These are phyloP conservation scores for Carex scoparia DNA, from an alignment of 176 grass and related monocot species.

Conservation along the genomic window DNA sequence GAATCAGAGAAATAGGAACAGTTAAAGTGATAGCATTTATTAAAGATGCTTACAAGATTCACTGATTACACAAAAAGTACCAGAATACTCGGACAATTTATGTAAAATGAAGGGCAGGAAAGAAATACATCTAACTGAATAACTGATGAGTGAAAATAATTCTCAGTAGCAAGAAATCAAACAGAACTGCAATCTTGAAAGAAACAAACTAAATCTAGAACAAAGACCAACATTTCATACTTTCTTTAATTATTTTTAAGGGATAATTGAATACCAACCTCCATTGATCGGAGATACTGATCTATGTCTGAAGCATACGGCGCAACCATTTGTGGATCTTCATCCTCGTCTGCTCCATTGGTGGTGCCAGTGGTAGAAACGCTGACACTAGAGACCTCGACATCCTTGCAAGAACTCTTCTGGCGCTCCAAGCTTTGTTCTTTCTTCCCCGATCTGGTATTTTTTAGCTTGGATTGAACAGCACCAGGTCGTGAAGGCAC, in stretches of 20 bases:
- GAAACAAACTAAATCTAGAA: neutral
- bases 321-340: neutral
- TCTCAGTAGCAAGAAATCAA: too few species aligned
- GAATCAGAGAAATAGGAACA: neutral
- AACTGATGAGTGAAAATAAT: too few species aligned
- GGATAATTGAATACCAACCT: constrained; percentile 30
- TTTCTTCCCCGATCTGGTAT: constrained; percentile 13
- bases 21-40: too few species aligned
- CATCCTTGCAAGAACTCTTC: too few species aligned
- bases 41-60: neutral
- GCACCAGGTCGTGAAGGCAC: neutral
- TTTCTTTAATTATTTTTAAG: too few species aligned
- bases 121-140: too few species aligned
- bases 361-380: too few species aligned
- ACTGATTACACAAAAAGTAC: neutral
- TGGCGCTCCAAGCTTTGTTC: neutral
- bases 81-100: neutral
- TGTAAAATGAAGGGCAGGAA: too few species aligned
- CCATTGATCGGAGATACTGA: constrained; percentile 65
- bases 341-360: too few species aligned
- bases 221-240: too few species aligned
- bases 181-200: too few species aligned
- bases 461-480: constrained; percentile 23
- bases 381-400: too few species aligned
- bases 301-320: constrained; percentile 69